Evolutionary conservation across 1,139 yeast genomes (phyloP), one percentile per base, ranked within the genome.

Genomic region (Komagataea norvegica): DNA sequence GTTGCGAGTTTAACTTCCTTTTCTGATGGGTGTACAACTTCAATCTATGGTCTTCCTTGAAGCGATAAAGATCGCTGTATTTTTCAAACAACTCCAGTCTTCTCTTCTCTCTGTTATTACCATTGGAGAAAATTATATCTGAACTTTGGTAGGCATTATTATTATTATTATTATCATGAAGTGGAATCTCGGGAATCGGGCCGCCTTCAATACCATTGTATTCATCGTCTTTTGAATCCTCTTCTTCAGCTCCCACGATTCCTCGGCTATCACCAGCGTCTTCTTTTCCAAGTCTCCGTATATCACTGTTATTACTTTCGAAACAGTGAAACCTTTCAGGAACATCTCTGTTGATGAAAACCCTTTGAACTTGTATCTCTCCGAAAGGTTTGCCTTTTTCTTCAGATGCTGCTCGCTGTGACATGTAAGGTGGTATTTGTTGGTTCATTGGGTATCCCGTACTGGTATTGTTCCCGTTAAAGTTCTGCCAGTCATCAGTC

Each of bases 61-160:
- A 48, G 31, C 42, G 44, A 25, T 46, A 26, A 3, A 46, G 20
- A 21, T 40, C 42, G 22, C 47, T 39, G 26, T 45, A 48, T 25
- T 43, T 38, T 26, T 49, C 52, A 40, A 51, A 50, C 15, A 47
- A 29, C 33, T 51, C 55, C 14, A 16, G 33, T 14, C 57, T 43
- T 28, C 56, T 44, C 32, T 48, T 51, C 21, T 49, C 57, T 24
- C 54, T 43, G 30, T 49, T 51, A 33, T 52, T 52, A 7, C 56
- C 55, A 37, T 52, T 52, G 5, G 56, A 50, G 33, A 49, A 52
- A 10, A 51, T 48, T 3, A 52, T 36, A 30, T 51, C 42, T 29
- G 29, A 13, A 10, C 29, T 18, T n/a, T 28, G 22, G n/a, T n/a
- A 24, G n/a, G n/a, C n/a, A n/a, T n/a, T n/a, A n/a, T n/a, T n/a